Percentiles rank a stretch among this genome's conserved stretches.
Evolutionary conservation across 306 rosid genomes (phyloP).

Genomic region (Betula pendula): DNA sequence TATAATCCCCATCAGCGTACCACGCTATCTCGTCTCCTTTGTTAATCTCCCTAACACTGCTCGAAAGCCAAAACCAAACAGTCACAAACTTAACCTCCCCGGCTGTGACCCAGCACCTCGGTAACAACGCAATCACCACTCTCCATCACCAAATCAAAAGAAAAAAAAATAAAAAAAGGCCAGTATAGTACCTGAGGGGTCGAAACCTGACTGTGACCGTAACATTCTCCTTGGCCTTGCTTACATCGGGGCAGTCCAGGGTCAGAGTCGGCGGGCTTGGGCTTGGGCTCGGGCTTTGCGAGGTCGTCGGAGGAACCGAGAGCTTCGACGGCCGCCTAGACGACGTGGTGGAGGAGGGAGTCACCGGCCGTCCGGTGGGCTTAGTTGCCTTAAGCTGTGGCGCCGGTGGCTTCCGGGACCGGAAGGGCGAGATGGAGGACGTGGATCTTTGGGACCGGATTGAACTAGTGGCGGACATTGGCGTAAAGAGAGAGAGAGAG

Average conservation of each 20-base stretch:
- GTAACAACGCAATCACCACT: constrained; percentile 5
- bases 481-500: constrained; percentile 27
- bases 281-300: constrained; percentile 14
- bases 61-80: constrained; percentile 16
- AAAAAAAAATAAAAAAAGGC: neutral
- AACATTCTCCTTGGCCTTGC: constrained; percentile 82
- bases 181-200: constrained; percentile 63
- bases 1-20: constrained; percentile 78
- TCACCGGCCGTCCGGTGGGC: constrained; percentile 47
- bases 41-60: constrained; percentile 69
- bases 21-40: constrained; percentile 90
- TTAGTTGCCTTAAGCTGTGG: constrained; percentile 26
- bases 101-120: constrained; percentile 1
- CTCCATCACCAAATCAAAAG: neutral
- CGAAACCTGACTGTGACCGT: constrained; percentile 86
- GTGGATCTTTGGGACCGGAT: constrained; percentile 57
- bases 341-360: constrained; percentile 52
- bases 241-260: constrained; percentile 38
- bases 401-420: constrained; percentile 56
- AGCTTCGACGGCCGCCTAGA: constrained; percentile 45
- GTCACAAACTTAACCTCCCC: neutral
- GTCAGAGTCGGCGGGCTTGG: constrained; percentile 34
- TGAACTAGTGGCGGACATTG: constrained; percentile 50
- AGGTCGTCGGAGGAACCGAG: constrained; percentile 42
- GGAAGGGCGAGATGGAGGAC: constrained; percentile 54